Conservation (phyloP, 805 yeast genomes). For the Kuraishia hungarica region DNA sequence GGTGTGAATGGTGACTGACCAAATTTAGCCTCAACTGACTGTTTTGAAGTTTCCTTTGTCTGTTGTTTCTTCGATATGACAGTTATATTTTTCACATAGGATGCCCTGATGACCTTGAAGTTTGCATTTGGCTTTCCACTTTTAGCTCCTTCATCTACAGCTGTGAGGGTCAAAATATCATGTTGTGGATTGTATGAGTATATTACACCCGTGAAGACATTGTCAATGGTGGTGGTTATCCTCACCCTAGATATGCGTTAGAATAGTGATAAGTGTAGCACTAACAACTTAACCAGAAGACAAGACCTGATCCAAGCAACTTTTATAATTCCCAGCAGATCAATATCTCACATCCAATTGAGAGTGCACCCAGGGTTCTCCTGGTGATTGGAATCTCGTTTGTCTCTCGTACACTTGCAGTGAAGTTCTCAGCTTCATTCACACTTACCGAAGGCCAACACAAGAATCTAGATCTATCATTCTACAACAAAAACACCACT, state of each 20-base stretch:
- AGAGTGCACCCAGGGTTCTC: too few relatives aligned
- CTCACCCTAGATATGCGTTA: constrained; percentile 33
- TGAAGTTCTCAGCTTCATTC: background rate
- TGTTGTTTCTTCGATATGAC: constrained; percentile 32
- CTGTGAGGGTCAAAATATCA: constrained; percentile 31
- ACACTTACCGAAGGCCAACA: constrained; percentile 24
- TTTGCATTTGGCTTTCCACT: constrained; percentile 15
- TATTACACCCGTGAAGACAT: constrained; percentile 49
- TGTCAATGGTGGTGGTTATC: constrained; percentile 51
- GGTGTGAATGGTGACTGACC: constrained; percentile 8
- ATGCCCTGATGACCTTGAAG: constrained; percentile 46
- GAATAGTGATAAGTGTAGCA: background rate
- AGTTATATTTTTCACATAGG: constrained; percentile 46
- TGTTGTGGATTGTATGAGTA: constrained; percentile 49
- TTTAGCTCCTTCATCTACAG: constrained; percentile 13
- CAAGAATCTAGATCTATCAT: constrained; percentile 23
- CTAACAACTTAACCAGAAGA: too few relatives aligned
- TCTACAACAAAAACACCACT: background rate
- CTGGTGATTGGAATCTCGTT: too few relatives aligned
- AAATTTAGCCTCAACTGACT: constrained; percentile 11
- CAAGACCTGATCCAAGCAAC: too few relatives aligned
- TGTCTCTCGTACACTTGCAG: too few relatives aligned
- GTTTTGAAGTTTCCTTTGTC: constrained; percentile 1
- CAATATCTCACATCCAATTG: too few relatives aligned
- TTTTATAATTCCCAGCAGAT: too few relatives aligned